Evolutionary conservation across 495 filamentous ascomycete species (phyloP), one percentile per base, ranked within the genome.

Genomic region (Penicillium fimorum): DNA sequence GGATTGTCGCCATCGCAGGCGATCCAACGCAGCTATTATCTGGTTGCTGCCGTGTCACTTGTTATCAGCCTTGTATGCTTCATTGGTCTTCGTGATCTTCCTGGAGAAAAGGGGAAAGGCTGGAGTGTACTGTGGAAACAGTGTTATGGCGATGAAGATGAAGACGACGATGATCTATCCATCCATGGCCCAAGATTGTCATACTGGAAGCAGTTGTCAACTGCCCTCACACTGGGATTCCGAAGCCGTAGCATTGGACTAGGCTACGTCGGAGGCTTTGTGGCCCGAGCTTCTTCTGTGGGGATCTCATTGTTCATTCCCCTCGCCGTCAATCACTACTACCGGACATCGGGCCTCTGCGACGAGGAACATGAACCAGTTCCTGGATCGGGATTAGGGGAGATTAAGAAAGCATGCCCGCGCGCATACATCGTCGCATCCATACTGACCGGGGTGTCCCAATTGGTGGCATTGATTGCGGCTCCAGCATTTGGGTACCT

Each of bases 291-390:
- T 11, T 96, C 91, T n/a, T 96, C 92, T 0, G 93, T 99, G 41
- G 92, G 87, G 11, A 96, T 97, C 51, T 93, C 90, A 1, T 78
- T 96, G 9, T 99, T 97, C 74, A 86, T 99, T 47, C 95, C 94
- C 5, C 79, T 99, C 5, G 93, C 85, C 58, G 84, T 96, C 55
- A 97, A 99, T 64, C 79, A 86, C 38, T 96, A 91, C 69, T 98
- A 93, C 70, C 86, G 91, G 45, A 71, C 68, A n/a, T 85, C 87
- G 47, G 92, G 91, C 7, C 83, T 87, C 46, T 98, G 94, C 73
- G 72, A 81, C 46, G 83, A 82, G 11, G 78, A 80, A 2, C 80
- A 80, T 33, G 76, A 79, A 15, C 63, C 66, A 22, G 78, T 82
- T 53, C 78, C 78, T 2, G 81, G 76, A 0, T 81, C 80, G 0